Conservation (phyloP, 164 flowering plant genomes). For the Piper longum region DNA sequence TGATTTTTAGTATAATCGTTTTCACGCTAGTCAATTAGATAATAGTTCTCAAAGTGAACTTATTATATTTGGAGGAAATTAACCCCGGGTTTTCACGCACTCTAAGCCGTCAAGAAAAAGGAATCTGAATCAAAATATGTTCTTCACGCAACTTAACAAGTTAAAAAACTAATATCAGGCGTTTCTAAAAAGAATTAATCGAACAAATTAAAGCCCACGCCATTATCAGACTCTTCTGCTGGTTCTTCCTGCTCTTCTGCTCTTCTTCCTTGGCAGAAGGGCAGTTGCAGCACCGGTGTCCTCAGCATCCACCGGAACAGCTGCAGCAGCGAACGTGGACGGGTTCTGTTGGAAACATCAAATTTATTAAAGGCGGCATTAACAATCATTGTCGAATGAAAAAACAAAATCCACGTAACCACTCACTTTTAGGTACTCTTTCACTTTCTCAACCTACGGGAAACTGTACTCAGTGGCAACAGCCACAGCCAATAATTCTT, state of each 20-base stretch:
- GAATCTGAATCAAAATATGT: too few species aligned
- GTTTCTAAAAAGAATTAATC: neutral
- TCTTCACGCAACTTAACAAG: too few species aligned
- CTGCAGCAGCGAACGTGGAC: conserved; percentile 49
- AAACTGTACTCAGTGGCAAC: conserved; percentile 21
- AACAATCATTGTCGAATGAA: neutral
- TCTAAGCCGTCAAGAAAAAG: too few species aligned
- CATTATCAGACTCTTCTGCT: conserved; percentile 32
- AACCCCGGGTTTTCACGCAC: too few species aligned
- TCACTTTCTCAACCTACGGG: conserved; percentile 29
- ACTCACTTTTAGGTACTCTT: conserved; percentile 27
- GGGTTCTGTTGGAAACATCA: conserved; percentile 36
- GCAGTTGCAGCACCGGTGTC: conserved; percentile 13
- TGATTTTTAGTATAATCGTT: too few species aligned
- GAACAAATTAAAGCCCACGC: conserved; percentile 7
- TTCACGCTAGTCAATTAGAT: too few species aligned
- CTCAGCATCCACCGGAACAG: conserved; percentile 21
- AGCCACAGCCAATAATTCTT: conserved; percentile 23
- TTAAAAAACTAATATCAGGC: too few species aligned
- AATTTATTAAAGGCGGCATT: neutral
- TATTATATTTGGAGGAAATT: too few species aligned
- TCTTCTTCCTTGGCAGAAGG: conserved; percentile 20
- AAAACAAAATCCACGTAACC: neutral
- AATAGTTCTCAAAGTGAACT: too few species aligned
- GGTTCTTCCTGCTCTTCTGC: conserved; percentile 39